These are phyloP conservation scores for Protostelium mycophagum DNA, from an alignment of 78 protist species.

Conservation along the genomic window DNA sequence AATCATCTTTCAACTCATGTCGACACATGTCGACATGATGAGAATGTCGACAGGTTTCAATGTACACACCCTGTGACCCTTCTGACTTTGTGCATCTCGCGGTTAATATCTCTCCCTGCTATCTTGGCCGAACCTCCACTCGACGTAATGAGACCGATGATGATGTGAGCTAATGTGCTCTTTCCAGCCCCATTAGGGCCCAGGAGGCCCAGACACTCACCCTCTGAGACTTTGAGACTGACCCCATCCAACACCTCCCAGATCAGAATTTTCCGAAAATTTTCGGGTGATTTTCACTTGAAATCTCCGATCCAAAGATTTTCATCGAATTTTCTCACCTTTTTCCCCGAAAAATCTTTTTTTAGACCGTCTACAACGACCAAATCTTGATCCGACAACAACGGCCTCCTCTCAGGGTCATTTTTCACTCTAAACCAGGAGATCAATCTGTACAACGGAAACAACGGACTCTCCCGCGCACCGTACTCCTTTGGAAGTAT, in stretches of 20 bases:
- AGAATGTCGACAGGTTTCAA: too few relatives aligned
- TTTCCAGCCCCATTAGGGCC: conserved; percentile 94
- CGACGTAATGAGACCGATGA: conserved; percentile 56
- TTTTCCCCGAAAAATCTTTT: conserved; percentile 18
- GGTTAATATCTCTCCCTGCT: conserved; percentile 33
- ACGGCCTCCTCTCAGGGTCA: background rate
- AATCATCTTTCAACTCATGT: too few relatives aligned
- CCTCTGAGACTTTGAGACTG: conserved; percentile 25
- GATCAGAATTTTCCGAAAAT: background rate
- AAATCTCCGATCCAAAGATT: too few relatives aligned
- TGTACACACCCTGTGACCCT: conserved; percentile 40
- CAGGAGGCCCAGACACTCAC: conserved; percentile 80
- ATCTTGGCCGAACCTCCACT: conserved; percentile 55
- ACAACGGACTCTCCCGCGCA: conserved; percentile 39
- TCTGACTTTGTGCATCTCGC: conserved; percentile 25
- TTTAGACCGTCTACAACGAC: conserved; percentile 2
- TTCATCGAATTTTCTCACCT: too few relatives aligned
- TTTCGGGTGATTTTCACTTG: background rate
- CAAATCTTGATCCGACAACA: background rate
- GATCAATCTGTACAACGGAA: conserved; percentile 14
- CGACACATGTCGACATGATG: too few relatives aligned
- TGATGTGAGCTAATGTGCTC: conserved; percentile 61
- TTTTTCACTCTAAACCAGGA: background rate
- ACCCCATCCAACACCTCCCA: conserved; percentile 24
- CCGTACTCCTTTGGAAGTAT: conserved; percentile 63